These are phyloP conservation scores for Fusarium sp. DNA, from an alignment of 2,329 filamentous ascomycete species.

Conservation along the genomic window DNA sequence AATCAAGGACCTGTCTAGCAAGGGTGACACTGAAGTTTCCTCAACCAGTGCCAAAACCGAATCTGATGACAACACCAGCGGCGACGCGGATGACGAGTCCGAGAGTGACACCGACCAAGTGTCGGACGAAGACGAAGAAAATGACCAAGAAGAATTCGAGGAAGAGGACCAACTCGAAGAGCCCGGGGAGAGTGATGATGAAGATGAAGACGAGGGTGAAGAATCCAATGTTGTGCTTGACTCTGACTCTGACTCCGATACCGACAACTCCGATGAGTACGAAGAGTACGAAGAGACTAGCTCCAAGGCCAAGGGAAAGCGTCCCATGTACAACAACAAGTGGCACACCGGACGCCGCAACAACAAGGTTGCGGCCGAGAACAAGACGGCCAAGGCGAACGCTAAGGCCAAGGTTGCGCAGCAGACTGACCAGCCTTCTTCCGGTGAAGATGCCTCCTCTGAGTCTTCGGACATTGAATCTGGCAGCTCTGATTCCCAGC, in stretches of 20 bases:
- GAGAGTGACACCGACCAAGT: constrained; percentile 3
- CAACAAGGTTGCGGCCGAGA: constrained; percentile 31
- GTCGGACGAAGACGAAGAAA: constrained; percentile 1
- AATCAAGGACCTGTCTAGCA: constrained; percentile 40
- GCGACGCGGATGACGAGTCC: constrained; percentile 3
- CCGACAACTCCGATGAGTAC: neutral
- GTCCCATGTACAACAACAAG: constrained; percentile 21
- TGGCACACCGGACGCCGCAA: constrained; percentile 37
- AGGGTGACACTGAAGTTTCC: neutral
- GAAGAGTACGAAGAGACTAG: constrained; percentile 2
- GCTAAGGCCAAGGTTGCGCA: constrained; percentile 24
- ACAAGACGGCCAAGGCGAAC: constrained; percentile 30
- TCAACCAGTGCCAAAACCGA: too few relatives aligned
- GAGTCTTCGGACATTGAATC: constrained; percentile 16
- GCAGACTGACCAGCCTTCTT: constrained; percentile 23
- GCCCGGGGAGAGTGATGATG: neutral
- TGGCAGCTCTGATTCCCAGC: constrained; percentile 28
- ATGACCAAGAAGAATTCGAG: neutral
- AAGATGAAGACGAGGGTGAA: neutral
- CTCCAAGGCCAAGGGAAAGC: constrained; percentile 10
- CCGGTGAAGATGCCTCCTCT: constrained; percentile 44
- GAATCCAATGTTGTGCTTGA: too few relatives aligned
- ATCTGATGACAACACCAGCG: neutral
- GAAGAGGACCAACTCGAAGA: neutral
- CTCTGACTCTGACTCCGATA: too few relatives aligned